Evolutionary conservation across 2,329 filamentous ascomycete genomes (phyloP), one percentile per base, ranked within the genome.

Genomic region (Aspergillus vadensis): DNA sequence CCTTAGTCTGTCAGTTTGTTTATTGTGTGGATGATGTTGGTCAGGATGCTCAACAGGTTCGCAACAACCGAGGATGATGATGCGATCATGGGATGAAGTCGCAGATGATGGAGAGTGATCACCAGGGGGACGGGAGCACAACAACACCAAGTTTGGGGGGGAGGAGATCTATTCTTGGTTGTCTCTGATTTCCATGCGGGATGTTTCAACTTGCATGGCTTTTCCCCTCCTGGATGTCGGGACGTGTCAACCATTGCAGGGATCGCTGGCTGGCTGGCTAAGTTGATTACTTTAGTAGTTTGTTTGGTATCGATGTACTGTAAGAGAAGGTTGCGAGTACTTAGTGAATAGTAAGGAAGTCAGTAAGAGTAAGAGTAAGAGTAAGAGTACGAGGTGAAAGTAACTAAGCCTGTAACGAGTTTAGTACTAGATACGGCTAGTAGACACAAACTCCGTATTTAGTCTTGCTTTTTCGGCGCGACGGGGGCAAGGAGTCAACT

Each of bases 231-330:
- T 44, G 30, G 53, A 32, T 50, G 53, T 55, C 52, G 55, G 57
- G 59, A 64, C 59, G 52, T 64, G 63, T 65, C 62, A 64, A 65
- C 52, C 50, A 60, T 64, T 56, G 56, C 61, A 65, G 53, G 63
- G 63, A 63, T 61, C 58, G 50, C 58, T 50, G 55, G 52, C 50
- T 61, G 54, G 56, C 55, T 36, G 32, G 32, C 32, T 14, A 36
- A 36, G 30, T 38, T 41, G 38, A 36, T 41, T 44, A 50, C 25
- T 27, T 27, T 27, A 27, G 25, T 27, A 27, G 25, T 27, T 27
- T 27, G 36, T 17, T n/a, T 58, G 51, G 53, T 44, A 25, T 21
- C 51, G 51, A 36, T 36, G 32, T 36, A 36, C 32, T 36, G 32
- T 36, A 36, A 36, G 32, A 36, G 12, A 30, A 30, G 27, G 32